Evolutionary conservation across 2,329 filamentous ascomycete species (phyloP), one percentile per base, ranked within the genome.

Genomic region (Penicillium sp.): DNA sequence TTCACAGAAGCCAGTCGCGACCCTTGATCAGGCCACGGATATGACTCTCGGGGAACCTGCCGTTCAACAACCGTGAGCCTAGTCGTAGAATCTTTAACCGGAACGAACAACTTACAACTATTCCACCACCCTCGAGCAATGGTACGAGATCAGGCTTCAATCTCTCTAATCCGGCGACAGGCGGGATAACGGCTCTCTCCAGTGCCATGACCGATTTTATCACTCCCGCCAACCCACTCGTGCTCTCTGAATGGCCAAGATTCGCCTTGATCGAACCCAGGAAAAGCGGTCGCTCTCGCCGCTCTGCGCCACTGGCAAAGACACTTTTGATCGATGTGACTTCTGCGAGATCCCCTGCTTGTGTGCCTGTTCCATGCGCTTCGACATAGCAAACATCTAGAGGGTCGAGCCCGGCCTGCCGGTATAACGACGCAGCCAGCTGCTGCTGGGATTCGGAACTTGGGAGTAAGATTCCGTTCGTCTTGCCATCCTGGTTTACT

Each of bases 131-230:
- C 3, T 48, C 46, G 2, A 48, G 5, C 46, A 48, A 26, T 0
- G 21, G 13, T 2, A 23, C 46, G 8, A 48, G 21, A 5, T 48
- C 46, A 21, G 46, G n/a, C 46, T 48, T 48, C 19, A 48, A 6
- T 13, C 6, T 13, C 23, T 55, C 38, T 15, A 55, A 17, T 13
- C 38, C 52, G 7, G 52, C 52, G 7, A 55, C 23, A 6, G 21
- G 35, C 78, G 74, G 0, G 13, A 58, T 50, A 75, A 75, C 49
- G 76, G 76, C 64, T 82, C 26, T 44, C 15, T 55, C 79, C 2
- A 83, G 63, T 64, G 79, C 76, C 62, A 83, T 58, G 0, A 76
- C 71, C 1, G 75, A 68, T 61, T 83, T 82, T 56, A 82, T 79
- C 2, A 81, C 59, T 0, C 72, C 73, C 6, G 76, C 73, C 45